phyloP scores from a whole-genome alignment of 2,329 filamentous ascomycete genomes.

The Fusarium austroafricanum region DNA sequence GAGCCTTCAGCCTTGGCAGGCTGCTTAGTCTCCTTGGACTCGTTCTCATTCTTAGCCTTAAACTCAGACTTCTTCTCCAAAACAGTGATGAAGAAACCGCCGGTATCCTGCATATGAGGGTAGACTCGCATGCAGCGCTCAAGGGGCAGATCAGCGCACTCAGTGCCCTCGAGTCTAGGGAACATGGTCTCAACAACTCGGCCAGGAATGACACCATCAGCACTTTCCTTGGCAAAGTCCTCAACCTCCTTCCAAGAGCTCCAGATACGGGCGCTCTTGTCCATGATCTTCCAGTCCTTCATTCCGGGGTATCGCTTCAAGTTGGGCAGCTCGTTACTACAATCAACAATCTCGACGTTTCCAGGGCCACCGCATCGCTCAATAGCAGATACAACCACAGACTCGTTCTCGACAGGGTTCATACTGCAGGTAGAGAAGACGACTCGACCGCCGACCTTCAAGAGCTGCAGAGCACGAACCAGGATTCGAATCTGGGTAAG shows the following conservation, averaged over 20 bases:
- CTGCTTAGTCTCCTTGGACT: constrained; percentile 46
- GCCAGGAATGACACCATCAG: constrained; percentile 66
- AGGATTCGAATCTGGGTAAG: constrained; percentile 89
- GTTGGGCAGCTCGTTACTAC: constrained; percentile 78
- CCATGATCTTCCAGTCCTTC: constrained; percentile 89
- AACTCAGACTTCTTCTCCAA: constrained; percentile 92
- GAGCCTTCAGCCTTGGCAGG: constrained; percentile 30
- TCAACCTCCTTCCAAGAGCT: constrained; percentile 85
- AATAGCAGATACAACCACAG: constrained; percentile 88
- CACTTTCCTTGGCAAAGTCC: constrained; percentile 71
- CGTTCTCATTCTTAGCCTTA: constrained; percentile 77
- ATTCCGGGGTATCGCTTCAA: constrained; percentile 83
- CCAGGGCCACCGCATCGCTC: constrained; percentile 85
- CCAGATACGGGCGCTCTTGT: constrained; percentile 84
- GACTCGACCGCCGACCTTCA: constrained; percentile 92
- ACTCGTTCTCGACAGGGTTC: constrained; percentile 98
- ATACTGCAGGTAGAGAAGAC: constrained; percentile 99
- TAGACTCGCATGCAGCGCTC: constrained; percentile 95
- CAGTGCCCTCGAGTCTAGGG: constrained; percentile 65
- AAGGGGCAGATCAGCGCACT: constrained; percentile 76
- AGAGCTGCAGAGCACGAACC: constrained; percentile 91
- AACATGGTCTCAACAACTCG: constrained; percentile 88
- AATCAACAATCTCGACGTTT: constrained; percentile 88
- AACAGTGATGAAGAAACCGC: constrained; percentile 97
- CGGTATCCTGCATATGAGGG: constrained; percentile 94